Conservation (phyloP, 768 basidiomycete species). For the Agaricus sinodeliciosus region DNA sequence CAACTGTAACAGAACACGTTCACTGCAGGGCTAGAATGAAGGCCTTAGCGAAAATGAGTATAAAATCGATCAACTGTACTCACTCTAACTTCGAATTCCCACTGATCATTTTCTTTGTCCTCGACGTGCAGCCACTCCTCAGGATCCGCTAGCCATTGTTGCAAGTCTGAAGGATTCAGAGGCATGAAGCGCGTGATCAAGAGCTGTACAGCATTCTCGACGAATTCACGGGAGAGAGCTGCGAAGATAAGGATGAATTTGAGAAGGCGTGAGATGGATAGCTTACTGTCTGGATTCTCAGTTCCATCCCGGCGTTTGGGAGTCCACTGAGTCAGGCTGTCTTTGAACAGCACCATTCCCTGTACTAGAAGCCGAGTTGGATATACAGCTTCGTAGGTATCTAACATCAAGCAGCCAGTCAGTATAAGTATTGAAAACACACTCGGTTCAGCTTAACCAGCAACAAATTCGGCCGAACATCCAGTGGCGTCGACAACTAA, state of each 20-base stretch:
- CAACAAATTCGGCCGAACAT: conserved; percentile 42
- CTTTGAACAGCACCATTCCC: conserved; percentile 82
- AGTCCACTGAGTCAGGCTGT: conserved; percentile 74
- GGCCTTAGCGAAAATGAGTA: neutral
- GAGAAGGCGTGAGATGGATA: neutral
- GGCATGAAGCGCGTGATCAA: conserved; percentile 84
- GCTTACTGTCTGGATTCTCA: conserved; percentile 51
- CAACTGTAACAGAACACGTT: conserved; percentile 83
- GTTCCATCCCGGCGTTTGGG: conserved; percentile 55
- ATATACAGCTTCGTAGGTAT: conserved; percentile 56
- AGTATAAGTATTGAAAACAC: neutral
- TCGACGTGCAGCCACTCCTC: conserved; percentile 94
- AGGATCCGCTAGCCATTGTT: conserved; percentile 80
- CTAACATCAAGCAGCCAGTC: conserved; percentile 26
- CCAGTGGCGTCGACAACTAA: conserved; percentile 69
- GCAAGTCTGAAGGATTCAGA: conserved; percentile 72
- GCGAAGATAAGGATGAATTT: conserved; percentile 1
- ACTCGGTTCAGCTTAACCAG: conserved; percentile 33
- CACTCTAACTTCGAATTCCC: conserved; percentile 91
- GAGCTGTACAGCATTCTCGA: conserved; percentile 65
- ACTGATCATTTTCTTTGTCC: conserved; percentile 84
- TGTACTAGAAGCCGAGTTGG: conserved; percentile 80
- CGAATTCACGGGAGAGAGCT: conserved; percentile 66
- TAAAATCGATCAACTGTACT: conserved; percentile 16
- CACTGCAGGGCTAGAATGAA: conserved; percentile 74